Conservation (phyloP, 768 basidiomycete species). For the Lactifluus rugatus region DNA sequence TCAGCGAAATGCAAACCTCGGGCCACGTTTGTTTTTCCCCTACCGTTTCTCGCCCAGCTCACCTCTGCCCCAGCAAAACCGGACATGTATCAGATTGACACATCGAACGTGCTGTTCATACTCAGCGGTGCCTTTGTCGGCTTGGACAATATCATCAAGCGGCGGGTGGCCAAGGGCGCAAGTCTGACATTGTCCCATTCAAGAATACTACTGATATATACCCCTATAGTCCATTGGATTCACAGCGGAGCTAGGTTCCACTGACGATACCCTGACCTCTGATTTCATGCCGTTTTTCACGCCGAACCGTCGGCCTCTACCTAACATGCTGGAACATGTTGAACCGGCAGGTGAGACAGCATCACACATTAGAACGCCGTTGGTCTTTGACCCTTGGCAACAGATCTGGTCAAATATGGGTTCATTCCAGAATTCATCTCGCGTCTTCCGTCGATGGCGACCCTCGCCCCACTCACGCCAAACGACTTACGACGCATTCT, state of each 20-base stretch:
- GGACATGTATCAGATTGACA: slow-evolving; percentile 71
- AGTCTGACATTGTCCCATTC: slow-evolving; percentile 24
- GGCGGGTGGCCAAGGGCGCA: slow-evolving; percentile 78
- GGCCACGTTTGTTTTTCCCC: slow-evolving; percentile 14
- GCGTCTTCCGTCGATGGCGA: slow-evolving; percentile 85
- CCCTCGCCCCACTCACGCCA: slow-evolving; percentile 68
- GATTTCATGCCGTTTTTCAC: slow-evolving; percentile 64
- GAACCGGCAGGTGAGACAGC: slow-evolving; percentile 53
- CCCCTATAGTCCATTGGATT: slow-evolving; percentile 79
- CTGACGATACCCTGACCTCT: slow-evolving; percentile 29
- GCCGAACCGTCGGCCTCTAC: slow-evolving; percentile 48
- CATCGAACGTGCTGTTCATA: slow-evolving; percentile 89
- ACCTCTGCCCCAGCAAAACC: slow-evolving; percentile 38
- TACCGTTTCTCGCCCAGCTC: background rate
- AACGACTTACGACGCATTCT: slow-evolving; percentile 82
- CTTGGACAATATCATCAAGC: slow-evolving; percentile 70
- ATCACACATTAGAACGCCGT: background rate
- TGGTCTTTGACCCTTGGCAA: background rate
- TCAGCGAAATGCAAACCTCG: slow-evolving; percentile 36
- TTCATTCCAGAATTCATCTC: slow-evolving; percentile 96
- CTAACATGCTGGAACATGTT: slow-evolving; percentile 53
- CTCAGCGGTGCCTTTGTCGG: slow-evolving; percentile 94
- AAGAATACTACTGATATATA: background rate
- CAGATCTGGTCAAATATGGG: slow-evolving; percentile 83
- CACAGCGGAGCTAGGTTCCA: slow-evolving; percentile 40